Base-by-base conservation (phyloP, 495 filamentous ascomycete species). In the Penicillium chermesinum region DNA sequence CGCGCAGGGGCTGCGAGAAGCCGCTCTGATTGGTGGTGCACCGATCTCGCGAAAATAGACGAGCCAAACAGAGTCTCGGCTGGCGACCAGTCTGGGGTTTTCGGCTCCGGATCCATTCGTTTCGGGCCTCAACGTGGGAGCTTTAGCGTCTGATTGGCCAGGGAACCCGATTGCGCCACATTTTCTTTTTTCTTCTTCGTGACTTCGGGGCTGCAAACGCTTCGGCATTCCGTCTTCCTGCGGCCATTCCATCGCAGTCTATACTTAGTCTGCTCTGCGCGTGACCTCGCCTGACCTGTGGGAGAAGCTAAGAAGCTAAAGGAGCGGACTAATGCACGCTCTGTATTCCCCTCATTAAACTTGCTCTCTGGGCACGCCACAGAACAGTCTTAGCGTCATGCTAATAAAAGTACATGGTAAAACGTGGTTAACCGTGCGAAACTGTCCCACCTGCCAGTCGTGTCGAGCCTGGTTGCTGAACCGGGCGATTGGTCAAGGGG, bases 61-160 rank as follows among this genome's bases (percentile, higher is more conserved):
- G 17, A 14, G 34, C 44, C 44, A 46, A 46, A 46, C 44, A 46
- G n/a, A 46, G 7, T 25, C 44, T 46, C 43, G 43, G 43, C 7
- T 37, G 17, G 8, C 18, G 10, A 19, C 43, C 43, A 18, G 35
- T 13, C 15, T n/a, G 15, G 32, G n/a, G n/a, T n/a, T 46, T 12
- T 46, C 33, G 25, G 25, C 25, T 30, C 25, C 25, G 25, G 25
- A 30, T 10, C 10, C 4, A 5, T 30, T 30, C 25, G 25, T 30
- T 30, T 30, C 25, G 25, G 25, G 25, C 10, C 10, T 30, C 4
- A 30, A 10, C 25, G 25, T 30, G 25, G 4, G 4, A 30, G 5
- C 4, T 30, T 5, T 30, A n/a, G 25, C 25, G 5, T 30, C 5
- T 4, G 25, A 30, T 30, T 30, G 25, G 25, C 25, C 25, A 10